Percentiles rank a stretch among this genome's conserved stretches.
Evolutionary conservation across 495 filamentous ascomycete species (phyloP).

Genomic region (Lasiosphaeriaceae sp.): DNA sequence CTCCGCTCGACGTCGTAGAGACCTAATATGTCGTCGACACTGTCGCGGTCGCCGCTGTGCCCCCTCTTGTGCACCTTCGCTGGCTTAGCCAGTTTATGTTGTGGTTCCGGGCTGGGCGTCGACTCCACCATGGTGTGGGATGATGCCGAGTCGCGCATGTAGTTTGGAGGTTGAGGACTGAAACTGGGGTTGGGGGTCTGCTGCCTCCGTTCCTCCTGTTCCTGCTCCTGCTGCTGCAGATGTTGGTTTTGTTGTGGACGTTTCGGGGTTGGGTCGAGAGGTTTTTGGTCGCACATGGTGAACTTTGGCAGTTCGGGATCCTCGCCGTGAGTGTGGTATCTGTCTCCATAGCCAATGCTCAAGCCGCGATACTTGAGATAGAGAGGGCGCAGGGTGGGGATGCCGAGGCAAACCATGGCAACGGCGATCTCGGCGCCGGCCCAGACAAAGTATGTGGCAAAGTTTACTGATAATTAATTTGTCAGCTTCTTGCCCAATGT

Average conservation of each 20-base stretch:
- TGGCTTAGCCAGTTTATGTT: slow-evolving; percentile 5
- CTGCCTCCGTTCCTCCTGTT: not conserved
- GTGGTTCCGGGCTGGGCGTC: slow-evolving; percentile 9
- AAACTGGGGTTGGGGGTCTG: not conserved
- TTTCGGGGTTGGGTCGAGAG: not conserved
- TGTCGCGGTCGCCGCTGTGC: slow-evolving; percentile 19
- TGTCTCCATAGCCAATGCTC: slow-evolving; percentile 16
- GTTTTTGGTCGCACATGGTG: slow-evolving; percentile 24
- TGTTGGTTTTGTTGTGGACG: too few relatives aligned
- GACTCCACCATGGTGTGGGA: slow-evolving; percentile 22
- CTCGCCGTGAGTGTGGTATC: slow-evolving; percentile 11
- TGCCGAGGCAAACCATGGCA: slow-evolving; percentile 37
- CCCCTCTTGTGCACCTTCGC: slow-evolving; percentile 11
- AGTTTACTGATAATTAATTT: slow-evolving; percentile 24
- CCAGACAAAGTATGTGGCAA: slow-evolving; percentile 38
- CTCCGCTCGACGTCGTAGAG: slow-evolving; percentile 22
- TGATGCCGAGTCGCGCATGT: slow-evolving; percentile 21
- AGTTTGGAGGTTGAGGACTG: not conserved
- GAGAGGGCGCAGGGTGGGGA: slow-evolving; percentile 35
- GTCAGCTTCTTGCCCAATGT: not conserved
- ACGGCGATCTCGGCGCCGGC: slow-evolving; percentile 39
- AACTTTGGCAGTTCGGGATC: slow-evolving; percentile 28
- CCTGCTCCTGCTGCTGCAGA: not conserved
- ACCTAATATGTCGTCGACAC: slow-evolving; percentile 32
- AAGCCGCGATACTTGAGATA: slow-evolving; percentile 29